Percentiles rank a stretch among this genome's conserved stretches.
Conservation (phyloP, 1,139 yeast genomes). For the Nadsonia commutata region DNA sequence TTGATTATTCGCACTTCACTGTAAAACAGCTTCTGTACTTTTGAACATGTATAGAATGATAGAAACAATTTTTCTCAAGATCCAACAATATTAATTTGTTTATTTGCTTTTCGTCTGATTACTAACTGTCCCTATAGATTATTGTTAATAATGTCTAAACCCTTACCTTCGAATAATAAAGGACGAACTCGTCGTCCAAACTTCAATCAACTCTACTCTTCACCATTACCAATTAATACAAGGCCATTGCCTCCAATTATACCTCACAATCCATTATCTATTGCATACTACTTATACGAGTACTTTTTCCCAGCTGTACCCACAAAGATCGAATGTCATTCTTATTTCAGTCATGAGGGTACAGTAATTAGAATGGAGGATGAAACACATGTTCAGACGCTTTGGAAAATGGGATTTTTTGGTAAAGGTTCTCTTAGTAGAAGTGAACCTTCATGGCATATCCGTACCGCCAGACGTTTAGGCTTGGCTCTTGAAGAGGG, state of each 20-base stretch:
- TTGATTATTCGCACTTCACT: too few species aligned
- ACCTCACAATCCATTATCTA: constrained; percentile 24
- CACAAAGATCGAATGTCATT: constrained; percentile 19
- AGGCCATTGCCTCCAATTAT: constrained; percentile 24
- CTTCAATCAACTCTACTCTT: constrained; percentile 25
- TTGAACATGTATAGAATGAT: too few species aligned
- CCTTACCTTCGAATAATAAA: background rate
- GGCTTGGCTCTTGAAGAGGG: constrained; percentile 26
- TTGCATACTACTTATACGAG: constrained; percentile 19
- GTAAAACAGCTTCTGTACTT: too few species aligned
- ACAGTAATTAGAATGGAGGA: constrained; percentile 29
- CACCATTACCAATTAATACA: constrained; percentile 35
- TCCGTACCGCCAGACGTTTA: constrained; percentile 44
- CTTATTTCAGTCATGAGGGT: constrained; percentile 13
- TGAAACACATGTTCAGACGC: constrained; percentile 31
- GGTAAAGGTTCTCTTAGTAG: constrained; percentile 87
- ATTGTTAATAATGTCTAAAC: background rate
- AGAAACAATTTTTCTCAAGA: too few species aligned
- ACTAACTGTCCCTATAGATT: too few species aligned
- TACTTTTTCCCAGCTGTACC: constrained; percentile 22
- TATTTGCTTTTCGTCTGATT: too few species aligned
- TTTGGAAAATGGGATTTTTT: constrained; percentile 84
- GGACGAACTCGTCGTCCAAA: constrained; percentile 10
- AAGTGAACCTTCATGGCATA: constrained; percentile 83
- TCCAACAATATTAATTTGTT: too few species aligned